Conservation (phyloP, 1,284 basidiomycete species). For the Golubevia pallescens region DNA sequence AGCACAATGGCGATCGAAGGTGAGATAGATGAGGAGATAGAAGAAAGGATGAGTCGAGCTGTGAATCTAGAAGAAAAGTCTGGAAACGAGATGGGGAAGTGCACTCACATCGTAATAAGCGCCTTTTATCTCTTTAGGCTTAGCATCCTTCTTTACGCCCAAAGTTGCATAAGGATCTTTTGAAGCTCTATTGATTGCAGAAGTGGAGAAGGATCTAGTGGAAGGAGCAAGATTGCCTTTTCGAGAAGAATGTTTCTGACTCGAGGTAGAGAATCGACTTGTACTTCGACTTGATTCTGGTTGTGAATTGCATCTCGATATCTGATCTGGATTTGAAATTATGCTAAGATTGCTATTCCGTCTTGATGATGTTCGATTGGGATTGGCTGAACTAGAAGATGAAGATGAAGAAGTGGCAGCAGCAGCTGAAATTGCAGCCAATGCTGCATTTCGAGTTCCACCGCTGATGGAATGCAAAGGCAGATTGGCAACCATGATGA, state of each 20-base stretch:
- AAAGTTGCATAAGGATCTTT: slow-evolving; percentile 60
- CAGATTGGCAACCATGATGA: not conserved
- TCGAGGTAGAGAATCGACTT: not conserved
- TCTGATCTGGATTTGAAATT: not conserved
- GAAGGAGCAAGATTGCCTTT: not conserved
- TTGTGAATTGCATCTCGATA: not conserved
- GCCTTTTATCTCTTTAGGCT: slow-evolving; percentile 54
- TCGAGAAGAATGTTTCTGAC: not conserved
- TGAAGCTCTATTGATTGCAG: slow-evolving; percentile 1
- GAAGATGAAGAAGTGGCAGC: not conserved
- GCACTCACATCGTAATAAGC: slow-evolving; percentile 47
- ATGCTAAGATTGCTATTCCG: not conserved
- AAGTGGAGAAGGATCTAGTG: not conserved
- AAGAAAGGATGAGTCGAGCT: not conserved
- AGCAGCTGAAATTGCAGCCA: not conserved
- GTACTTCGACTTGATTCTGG: not conserved
- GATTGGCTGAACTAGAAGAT: not conserved
- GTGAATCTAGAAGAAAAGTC: not conserved
- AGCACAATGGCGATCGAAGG: not conserved
- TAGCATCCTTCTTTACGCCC: slow-evolving; percentile 53
- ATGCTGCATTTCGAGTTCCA: not conserved
- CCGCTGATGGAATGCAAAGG: not conserved
- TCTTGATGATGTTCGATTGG: not conserved
- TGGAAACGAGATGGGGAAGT: too few species aligned
- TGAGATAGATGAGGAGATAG: not conserved